Evolutionary conservation across 805 yeast species (phyloP).

Genomic region (Candida adriatica): DNA sequence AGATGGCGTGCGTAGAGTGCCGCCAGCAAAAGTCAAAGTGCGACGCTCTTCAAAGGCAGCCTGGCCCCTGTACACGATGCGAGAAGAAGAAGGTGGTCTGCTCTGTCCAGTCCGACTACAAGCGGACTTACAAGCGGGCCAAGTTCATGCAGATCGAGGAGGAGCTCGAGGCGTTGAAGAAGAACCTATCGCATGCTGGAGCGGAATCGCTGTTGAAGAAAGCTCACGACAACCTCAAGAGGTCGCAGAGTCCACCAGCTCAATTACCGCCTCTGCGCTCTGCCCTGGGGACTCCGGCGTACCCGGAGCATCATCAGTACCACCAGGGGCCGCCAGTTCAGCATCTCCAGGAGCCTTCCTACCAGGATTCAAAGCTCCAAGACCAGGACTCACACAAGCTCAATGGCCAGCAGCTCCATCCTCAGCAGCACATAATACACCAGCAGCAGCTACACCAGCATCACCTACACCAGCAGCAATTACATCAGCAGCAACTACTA

Average conservation of each 20-base stretch:
- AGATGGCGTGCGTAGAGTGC: conserved; percentile 92
- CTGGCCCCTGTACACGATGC: conserved; percentile 81
- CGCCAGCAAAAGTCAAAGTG: conserved; percentile 92
- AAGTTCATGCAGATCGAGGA: conserved; percentile 75
- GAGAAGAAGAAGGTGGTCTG: conserved; percentile 62
- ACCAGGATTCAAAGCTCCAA: background rate
- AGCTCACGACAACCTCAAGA: conserved; percentile 17
- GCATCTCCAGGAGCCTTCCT: conserved; percentile 5
- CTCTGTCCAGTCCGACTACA: conserved; percentile 70
- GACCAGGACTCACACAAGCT: too few relatives aligned
- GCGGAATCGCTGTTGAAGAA: conserved; percentile 19
- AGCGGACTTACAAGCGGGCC: conserved; percentile 85
- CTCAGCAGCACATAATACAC: background rate
- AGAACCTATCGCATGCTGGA: conserved; percentile 34
- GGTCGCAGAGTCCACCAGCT: conserved; percentile 14
- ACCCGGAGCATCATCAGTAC: conserved; percentile 3
- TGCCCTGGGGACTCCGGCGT: conserved; percentile 1
- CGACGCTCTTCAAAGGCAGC: conserved; percentile 72
- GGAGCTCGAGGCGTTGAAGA: conserved; percentile 65
- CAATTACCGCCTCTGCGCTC: conserved; percentile 9
- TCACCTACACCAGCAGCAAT: background rate
- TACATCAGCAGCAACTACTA: background rate
- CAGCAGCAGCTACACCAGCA: background rate
- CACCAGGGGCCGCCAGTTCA: conserved; percentile 7
- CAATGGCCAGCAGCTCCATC: conserved; percentile 5